A percentile compares a stretch with the other conserved stretches of the same genome.
Conservation (phyloP, 306 rosid species). For the Castanea sativa region DNA sequence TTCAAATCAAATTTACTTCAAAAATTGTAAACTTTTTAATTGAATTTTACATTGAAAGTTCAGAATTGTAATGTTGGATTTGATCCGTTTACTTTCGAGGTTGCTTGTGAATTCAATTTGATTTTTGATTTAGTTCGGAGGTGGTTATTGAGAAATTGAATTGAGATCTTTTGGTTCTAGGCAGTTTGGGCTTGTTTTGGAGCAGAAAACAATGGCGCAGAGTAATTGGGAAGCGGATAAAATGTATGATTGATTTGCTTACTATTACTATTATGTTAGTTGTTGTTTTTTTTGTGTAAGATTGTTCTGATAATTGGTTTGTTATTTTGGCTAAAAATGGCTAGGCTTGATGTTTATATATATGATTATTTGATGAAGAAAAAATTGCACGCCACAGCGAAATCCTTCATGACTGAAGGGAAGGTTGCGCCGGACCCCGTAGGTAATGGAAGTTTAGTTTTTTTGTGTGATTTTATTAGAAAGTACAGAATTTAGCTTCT, state of each 20-base stretch:
- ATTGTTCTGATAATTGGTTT: neutral
- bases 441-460: slow-evolving; percentile 49
- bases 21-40: neutral
- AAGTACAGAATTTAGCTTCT: neutral
- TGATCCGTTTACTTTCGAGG: slow-evolving; percentile 37
- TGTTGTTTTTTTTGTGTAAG: neutral
- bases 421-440: slow-evolving; percentile 95
- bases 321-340: slow-evolving; percentile 9
- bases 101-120: neutral
- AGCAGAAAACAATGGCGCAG: slow-evolving; percentile 62
- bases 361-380: slow-evolving; percentile 93
- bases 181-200: slow-evolving; percentile 34
- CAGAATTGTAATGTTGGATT: slow-evolving; percentile 3
- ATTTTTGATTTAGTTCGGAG: neutral
- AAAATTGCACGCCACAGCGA: slow-evolving; percentile 83
- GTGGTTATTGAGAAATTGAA: slow-evolving; percentile 20
- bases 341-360: slow-evolving; percentile 95
- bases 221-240: slow-evolving; percentile 99
- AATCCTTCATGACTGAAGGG: slow-evolving; percentile 94
- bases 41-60: neutral
- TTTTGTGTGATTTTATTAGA: neutral
- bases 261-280: neutral
- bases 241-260: slow-evolving; percentile 44
- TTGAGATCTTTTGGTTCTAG: slow-evolving; percentile 6
- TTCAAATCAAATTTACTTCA: neutral